These are phyloP conservation scores for Aureobasidium namibiae DNA, from an alignment of 2,329 filamentous ascomycete species.

Conservation along the genomic window DNA sequence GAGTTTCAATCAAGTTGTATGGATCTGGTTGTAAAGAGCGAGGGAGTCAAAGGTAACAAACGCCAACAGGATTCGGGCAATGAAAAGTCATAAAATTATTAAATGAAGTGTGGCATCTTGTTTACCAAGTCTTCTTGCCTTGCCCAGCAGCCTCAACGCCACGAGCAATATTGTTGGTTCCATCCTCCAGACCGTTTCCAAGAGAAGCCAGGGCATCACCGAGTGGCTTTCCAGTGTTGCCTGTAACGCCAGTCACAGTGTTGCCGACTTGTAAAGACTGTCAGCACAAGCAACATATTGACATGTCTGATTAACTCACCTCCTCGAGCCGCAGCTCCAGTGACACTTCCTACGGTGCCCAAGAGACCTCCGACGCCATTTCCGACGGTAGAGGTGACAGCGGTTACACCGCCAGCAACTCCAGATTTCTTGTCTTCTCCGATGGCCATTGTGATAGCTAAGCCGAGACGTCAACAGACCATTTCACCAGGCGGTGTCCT, in stretches of 20 bases:
- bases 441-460: background rate
- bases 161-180: slow-evolving; percentile 33
- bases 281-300: background rate
- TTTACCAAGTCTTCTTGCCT: slow-evolving; percentile 31
- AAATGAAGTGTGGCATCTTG: background rate
- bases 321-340: slow-evolving; percentile 39
- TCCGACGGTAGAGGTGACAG: slow-evolving; percentile 47
- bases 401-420: slow-evolving; percentile 45
- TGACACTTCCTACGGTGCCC: slow-evolving; percentile 45
- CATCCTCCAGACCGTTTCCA: slow-evolving; percentile 38
- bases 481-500: background rate
- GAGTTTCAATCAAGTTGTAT: background rate
- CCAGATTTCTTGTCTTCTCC: slow-evolving; percentile 30
- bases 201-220: slow-evolving; percentile 35
- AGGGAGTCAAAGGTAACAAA: background rate
- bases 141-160: slow-evolving; percentile 41
- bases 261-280: slow-evolving; percentile 27
- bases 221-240: slow-evolving; percentile 30
- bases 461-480: background rate
- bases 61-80: background rate
- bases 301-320: background rate
- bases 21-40: too few relatives aligned
- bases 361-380: slow-evolving; percentile 48
- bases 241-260: slow-evolving; percentile 39
- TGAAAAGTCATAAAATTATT: background rate